Conservation (phyloP, 1,139 yeast species). For the Diutina scorzettiae region DNA sequence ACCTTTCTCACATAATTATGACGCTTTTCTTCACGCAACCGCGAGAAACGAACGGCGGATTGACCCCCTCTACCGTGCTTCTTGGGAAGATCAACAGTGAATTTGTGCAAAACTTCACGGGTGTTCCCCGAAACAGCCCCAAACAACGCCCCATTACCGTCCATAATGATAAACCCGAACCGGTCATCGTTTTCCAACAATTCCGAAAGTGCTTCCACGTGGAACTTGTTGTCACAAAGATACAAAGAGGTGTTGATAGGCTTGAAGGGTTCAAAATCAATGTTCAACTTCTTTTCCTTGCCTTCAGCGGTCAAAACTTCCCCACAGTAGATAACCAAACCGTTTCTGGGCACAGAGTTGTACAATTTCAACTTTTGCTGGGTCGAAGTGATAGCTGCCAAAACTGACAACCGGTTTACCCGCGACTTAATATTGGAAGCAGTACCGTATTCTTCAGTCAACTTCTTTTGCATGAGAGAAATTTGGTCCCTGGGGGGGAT, state of each 20-base stretch:
- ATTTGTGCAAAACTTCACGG: constrained; percentile 89
- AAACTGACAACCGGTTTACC: constrained; percentile 87
- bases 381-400: constrained; percentile 94
- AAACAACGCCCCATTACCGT: constrained; percentile 95
- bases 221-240: constrained; percentile 95
- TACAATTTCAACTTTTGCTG: constrained; percentile 91
- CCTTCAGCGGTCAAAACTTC: constrained; percentile 96
- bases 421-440: constrained; percentile 97
- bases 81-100: constrained; percentile 94
- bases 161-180: constrained; percentile 97
- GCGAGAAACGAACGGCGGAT: constrained; percentile 96
- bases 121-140: constrained; percentile 97
- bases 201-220: constrained; percentile 92
- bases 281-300: constrained; percentile 87
- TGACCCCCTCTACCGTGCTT: constrained; percentile 99
- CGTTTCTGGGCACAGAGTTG: constrained; percentile 83
- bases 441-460: constrained; percentile 97
- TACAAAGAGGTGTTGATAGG: constrained; percentile 95
- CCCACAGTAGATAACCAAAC: constrained; percentile 94
- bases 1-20: constrained; percentile 97
- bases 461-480: constrained; percentile 76
- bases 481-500: constrained; percentile 94
- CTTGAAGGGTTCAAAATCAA: constrained; percentile 94
- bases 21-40: constrained; percentile 97
- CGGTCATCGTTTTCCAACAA: constrained; percentile 89